phyloP scores from a whole-genome alignment of 2,329 filamentous ascomycete species.

The Chrysosporium queenslandicum region DNA sequence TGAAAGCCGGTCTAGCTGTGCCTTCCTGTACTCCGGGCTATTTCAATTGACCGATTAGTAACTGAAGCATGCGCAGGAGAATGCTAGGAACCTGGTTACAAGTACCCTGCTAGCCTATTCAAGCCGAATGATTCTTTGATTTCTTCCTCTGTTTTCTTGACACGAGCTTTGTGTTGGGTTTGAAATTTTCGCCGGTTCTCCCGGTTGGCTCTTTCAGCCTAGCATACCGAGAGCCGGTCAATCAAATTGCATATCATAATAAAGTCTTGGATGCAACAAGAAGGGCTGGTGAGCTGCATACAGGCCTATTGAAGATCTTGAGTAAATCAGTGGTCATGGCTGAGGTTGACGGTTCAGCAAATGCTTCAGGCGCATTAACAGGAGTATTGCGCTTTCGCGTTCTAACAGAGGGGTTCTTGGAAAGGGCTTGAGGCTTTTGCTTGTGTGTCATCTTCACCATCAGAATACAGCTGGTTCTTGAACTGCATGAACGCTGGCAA shows the following conservation, averaged over 20 bases:
- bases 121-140: constrained; percentile 8
- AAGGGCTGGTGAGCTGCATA: constrained; percentile 12
- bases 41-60: neutral
- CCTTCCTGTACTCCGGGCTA: constrained; percentile 14
- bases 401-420: neutral
- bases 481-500: too few relatives aligned
- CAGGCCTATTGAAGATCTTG: constrained; percentile 16
- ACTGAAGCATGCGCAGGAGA: neutral
- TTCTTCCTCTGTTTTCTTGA: constrained; percentile 15
- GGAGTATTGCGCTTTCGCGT: neutral
- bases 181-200: constrained; percentile 16
- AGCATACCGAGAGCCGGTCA: neutral
- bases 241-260: neutral
- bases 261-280: neutral
- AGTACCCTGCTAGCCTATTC: constrained; percentile 7
- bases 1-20: constrained; percentile 14
- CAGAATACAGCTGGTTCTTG: too few relatives aligned
- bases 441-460: constrained; percentile 10
- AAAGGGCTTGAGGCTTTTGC: neutral
- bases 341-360: neutral
- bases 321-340: constrained; percentile 12
- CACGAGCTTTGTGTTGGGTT: constrained; percentile 13
- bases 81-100: too few relatives aligned
- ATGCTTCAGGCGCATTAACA: constrained; percentile 3
- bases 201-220: constrained; percentile 13